Conservation (phyloP, 768 basidiomycete species). For the Boletus tomentosulus region DNA sequence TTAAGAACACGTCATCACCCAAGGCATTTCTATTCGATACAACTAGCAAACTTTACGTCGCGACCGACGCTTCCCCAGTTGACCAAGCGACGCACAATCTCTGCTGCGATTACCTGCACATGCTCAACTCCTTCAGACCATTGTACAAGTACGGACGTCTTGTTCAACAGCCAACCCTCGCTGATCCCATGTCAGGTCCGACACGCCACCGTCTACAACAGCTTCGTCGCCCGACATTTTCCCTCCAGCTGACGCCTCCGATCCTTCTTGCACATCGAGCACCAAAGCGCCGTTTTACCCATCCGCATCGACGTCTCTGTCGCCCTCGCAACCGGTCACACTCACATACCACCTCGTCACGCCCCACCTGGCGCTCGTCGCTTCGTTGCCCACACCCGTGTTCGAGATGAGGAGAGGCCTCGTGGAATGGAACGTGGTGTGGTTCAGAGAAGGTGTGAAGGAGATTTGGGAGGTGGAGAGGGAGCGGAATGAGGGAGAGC, state of each 20-base stretch:
- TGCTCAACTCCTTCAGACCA: conserved; percentile 80
- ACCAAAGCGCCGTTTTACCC: conserved; percentile 59
- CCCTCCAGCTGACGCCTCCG: conserved; percentile 1
- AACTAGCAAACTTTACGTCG: conserved; percentile 81
- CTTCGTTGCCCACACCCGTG: conserved; percentile 67
- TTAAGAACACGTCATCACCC: conserved; percentile 83
- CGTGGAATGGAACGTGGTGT: conserved; percentile 84
- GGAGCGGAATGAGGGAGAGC: conserved; percentile 36
- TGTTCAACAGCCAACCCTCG: background rate
- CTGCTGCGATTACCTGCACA: conserved; percentile 87
- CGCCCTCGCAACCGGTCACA: conserved; percentile 60
- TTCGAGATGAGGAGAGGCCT: conserved; percentile 71
- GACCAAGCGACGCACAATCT: conserved; percentile 85
- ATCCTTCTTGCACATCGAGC: conserved; percentile 7
- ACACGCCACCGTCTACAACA: conserved; percentile 8
- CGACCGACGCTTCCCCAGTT: conserved; percentile 89
- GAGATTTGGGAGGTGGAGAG: conserved; percentile 78
- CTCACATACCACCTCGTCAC: conserved; percentile 82
- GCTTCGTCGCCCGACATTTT: too few relatives aligned
- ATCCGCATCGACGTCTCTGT: conserved; percentile 59
- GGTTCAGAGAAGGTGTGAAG: conserved; percentile 77
- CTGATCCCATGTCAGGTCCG: conserved; percentile 20
- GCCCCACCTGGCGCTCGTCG: conserved; percentile 63
- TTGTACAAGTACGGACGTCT: conserved; percentile 65
- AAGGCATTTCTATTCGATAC: conserved; percentile 94